Base-by-base conservation (phyloP, 768 basidiomycete genomes). In the Boletus patriciae region DNA sequence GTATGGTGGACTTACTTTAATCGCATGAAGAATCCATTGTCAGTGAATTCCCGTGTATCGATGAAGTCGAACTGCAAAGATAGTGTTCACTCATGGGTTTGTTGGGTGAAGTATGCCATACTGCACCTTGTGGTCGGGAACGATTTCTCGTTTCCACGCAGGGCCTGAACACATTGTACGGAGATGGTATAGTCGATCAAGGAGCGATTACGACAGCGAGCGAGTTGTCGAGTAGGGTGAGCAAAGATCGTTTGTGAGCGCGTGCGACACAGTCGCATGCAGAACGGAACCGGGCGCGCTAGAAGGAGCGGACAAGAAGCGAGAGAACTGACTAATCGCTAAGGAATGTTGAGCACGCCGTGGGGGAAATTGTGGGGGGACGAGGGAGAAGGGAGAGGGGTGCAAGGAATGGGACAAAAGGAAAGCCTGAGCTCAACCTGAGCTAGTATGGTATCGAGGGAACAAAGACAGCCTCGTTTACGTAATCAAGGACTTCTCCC, bases 71-170 rank as follows among this genome's bases (percentile, higher is more conserved):
- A 98, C 97, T 98, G 60, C 19, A 34, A 50, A 46, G 40, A 43
- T 54, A 21, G 19, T 15, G 19, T 50, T 60, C 43, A 54, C n/a
- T 57, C 12, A 12, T 33, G 33, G 42, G 38, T 18, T 51, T 19
- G 50, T 12, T 48, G 13, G 34, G 15, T 42, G 23, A 31, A 44
- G n/a, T 19, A 33, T 13, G 36, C 25, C 53, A 43, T 29, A 38
- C 59, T 79, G 53, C 59, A 94, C 96, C 83, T 98, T 99, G 77
- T 98, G 97, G 77, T 98, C 97, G 52, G 91, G 92, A 44, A 98
- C 94, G 65, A 90, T 83, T 80, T 98, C 97, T 69, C 94, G 83
- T 80, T 98, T 98, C 97, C 95, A 97, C 63, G 90, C 85, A 42
- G 88, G 80, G 66, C 86, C 91, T 63, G 86, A 83, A 54, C 58